Evolutionary conservation across 768 basidiomycete species (phyloP).

Genomic region (Tricholoma matsutake): DNA sequence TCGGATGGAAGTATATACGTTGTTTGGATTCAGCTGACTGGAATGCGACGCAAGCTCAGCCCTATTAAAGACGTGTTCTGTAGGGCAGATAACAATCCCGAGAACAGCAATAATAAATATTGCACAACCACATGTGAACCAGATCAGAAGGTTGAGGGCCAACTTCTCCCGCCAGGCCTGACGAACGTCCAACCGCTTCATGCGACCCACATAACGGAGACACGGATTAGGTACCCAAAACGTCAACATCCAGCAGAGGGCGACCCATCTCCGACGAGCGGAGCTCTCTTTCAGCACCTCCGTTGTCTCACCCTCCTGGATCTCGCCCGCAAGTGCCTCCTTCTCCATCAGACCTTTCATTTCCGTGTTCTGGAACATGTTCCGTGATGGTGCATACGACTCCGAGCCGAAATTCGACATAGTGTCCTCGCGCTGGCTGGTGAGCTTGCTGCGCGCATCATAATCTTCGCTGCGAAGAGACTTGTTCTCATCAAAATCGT

Average conservation of each 20-base stretch:
- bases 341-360: constrained; percentile 73
- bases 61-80: constrained; percentile 84
- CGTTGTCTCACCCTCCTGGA: constrained; percentile 82
- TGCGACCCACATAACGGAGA: constrained; percentile 72
- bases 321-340: constrained; percentile 80
- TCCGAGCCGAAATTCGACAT: constrained; percentile 86
- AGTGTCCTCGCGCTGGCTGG: constrained; percentile 74
- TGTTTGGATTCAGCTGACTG: constrained; percentile 58
- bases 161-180: constrained; percentile 99
- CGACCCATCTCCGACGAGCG: constrained; percentile 84
- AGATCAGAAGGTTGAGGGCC: constrained; percentile 92
- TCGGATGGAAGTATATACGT: constrained; percentile 78
- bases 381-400: constrained; percentile 89
- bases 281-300: constrained; percentile 84
- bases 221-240: constrained; percentile 84
- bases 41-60: constrained; percentile 75
- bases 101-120: constrained; percentile 92
- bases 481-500: constrained; percentile 74
- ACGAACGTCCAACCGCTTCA: constrained; percentile 91
- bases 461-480: constrained; percentile 75
- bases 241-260: constrained; percentile 84
- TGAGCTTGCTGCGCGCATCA: constrained; percentile 75
- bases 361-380: constrained; percentile 90
- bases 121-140: constrained; percentile 86
- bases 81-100: constrained; percentile 89